Evolutionary conservation across 805 yeast genomes (phyloP), one percentile per base, ranked within the genome.

Genomic region (Ogataea ganodermae): DNA sequence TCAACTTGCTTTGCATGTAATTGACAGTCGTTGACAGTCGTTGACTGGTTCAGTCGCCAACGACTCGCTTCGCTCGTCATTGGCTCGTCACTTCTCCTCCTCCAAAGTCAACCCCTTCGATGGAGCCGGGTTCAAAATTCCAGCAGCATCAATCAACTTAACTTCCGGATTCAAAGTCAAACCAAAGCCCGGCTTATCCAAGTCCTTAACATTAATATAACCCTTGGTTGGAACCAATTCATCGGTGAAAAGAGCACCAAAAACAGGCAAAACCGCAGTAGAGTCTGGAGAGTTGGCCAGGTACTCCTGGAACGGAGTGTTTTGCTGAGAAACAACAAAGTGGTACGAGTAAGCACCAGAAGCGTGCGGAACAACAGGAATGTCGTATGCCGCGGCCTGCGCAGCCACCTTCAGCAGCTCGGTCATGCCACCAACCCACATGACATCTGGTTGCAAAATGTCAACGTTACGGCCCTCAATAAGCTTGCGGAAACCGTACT

Each of bases 361-460:
- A 27, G 79, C 80, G 53, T 75, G 80, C 28, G 79, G 79, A 46
- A 75, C 80, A 38, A 75, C 77, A 22, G 80, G 80, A 42, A 75
- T 72, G 52, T 75, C 80, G 52, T 75, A 75, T 16, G 79, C 79
- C 40, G 77, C 77, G 22, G 79, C 79, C 56, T 75, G 79, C 14
- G 71, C 72, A 35, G 76, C 70, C 42, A 75, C 65, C 52, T 72
- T 69, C 44, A 75, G 60, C 27, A 74, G 60, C 61, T 75, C 80
- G 16, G 79, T 74, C 68, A 75, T 57, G 37, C 79, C 79, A 43
- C 79, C 79, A 50, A 74, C 76, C 79, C 79, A 75, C 79, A 75
- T 75, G 43, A 75, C 73, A 56, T 75, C 80, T 18, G 79, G 79
- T 57, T 75, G 80, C 48, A 75, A 58, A 49, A 75, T 74, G 53